Evolutionary conservation across 768 basidiomycete genomes (phyloP).

Genomic region (Mycena latifolia): DNA sequence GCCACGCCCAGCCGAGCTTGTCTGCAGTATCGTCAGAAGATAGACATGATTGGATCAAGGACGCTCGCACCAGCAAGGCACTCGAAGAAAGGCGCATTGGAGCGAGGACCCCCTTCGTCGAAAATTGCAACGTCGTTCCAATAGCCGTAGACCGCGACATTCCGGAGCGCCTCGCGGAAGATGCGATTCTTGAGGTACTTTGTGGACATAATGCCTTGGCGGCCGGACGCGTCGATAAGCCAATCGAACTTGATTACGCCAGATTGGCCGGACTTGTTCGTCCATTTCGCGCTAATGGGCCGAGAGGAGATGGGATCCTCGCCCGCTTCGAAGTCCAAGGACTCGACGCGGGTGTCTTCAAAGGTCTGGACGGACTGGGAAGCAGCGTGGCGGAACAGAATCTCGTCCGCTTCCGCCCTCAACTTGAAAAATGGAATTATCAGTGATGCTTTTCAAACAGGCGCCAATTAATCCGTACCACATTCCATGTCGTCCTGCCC

Average conservation of each 20-base stretch:
- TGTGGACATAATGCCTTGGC: conserved; percentile 68
- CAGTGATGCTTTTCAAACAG: too few relatives aligned
- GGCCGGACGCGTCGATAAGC: conserved; percentile 74
- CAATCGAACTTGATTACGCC: conserved; percentile 68
- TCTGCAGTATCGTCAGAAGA: conserved; percentile 44
- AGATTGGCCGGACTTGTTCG: conserved; percentile 44
- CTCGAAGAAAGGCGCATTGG: conserved; percentile 66
- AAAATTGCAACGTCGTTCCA: conserved; percentile 66
- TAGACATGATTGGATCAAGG: neutral
- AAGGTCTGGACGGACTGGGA: neutral
- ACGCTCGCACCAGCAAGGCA: conserved; percentile 59
- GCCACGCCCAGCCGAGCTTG: conserved; percentile 69
- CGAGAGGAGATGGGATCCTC: conserved; percentile 40
- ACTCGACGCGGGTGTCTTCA: conserved; percentile 2
- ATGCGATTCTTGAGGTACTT: conserved; percentile 69
- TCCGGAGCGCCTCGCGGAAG: conserved; percentile 65
- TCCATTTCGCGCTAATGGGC: conserved; percentile 56
- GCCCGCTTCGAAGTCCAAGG: neutral
- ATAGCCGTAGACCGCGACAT: conserved; percentile 78
- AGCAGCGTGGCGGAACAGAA: conserved; percentile 10
- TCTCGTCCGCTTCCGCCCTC: conserved; percentile 10
- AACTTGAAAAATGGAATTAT: conserved; percentile 40
- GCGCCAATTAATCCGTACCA: too few relatives aligned
- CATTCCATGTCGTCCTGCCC: conserved; percentile 18
- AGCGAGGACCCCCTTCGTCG: conserved; percentile 51